Percentiles rank a stretch among this genome's conserved stretches.
Conservation (phyloP, 441 rosid genomes). For the Melastoma candidum region DNA sequence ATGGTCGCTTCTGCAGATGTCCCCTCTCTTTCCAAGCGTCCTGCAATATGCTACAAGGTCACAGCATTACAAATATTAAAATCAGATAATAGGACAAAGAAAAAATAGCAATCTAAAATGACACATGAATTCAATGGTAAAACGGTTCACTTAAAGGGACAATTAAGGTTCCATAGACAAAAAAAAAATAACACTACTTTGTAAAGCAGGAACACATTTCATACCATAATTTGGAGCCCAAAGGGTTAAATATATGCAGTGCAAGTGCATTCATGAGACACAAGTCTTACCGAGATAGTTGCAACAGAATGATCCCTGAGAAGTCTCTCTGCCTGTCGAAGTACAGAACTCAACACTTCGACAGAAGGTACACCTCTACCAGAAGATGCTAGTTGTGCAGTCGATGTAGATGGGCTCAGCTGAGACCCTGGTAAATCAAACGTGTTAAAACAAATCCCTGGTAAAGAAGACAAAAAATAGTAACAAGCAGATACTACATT, state of each 20-base stretch:
- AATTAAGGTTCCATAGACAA: too few relatives aligned
- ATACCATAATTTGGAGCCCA: too few relatives aligned
- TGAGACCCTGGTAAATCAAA: slow-evolving; percentile 42
- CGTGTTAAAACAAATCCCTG: not conserved
- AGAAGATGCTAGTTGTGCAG: slow-evolving; percentile 39
- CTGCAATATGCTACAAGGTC: slow-evolving; percentile 80
- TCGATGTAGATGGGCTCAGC: slow-evolving; percentile 32
- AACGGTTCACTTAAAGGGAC: not conserved
- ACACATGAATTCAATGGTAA: not conserved
- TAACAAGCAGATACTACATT: slow-evolving; percentile 41
- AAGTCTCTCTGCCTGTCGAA: slow-evolving; percentile 63
- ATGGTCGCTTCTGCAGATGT: slow-evolving; percentile 48
- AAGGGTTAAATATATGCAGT: too few relatives aligned
- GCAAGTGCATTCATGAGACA: slow-evolving; percentile 2
- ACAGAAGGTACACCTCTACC: slow-evolving; percentile 50
- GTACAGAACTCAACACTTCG: slow-evolving; percentile 55
- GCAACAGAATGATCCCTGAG: slow-evolving; percentile 40
- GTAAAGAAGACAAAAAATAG: slow-evolving; percentile 8
- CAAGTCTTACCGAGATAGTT: slow-evolving; percentile 53
- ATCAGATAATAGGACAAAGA: slow-evolving; percentile 29
- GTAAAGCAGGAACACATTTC: too few relatives aligned
- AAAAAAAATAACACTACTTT: too few relatives aligned
- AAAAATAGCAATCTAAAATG: not conserved
- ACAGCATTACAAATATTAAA: slow-evolving; percentile 37
- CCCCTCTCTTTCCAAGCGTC: slow-evolving; percentile 71